Evolutionary conservation across 768 basidiomycete species (phyloP).

Genomic region (Pleurotus giganteus): DNA sequence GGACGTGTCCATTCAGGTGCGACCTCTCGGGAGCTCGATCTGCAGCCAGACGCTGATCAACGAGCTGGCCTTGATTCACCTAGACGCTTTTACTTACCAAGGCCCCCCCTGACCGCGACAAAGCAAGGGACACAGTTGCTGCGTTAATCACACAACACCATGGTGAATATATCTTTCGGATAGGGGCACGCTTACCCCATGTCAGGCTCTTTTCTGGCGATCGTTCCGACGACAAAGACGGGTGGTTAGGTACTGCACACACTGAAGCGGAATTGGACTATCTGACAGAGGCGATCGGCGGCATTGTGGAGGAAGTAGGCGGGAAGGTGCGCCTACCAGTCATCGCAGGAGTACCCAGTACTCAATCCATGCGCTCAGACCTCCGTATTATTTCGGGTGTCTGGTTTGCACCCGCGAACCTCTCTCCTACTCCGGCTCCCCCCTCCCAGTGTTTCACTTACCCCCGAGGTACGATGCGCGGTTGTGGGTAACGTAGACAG

Average conservation of each 20-base stretch:
- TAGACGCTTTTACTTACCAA: slow-evolving; percentile 48
- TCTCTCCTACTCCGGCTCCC: slow-evolving; percentile 71
- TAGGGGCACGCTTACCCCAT: slow-evolving; percentile 67
- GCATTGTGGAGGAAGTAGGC: slow-evolving; percentile 71
- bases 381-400: not conserved
- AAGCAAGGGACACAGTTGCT: slow-evolving; percentile 64
- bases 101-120: slow-evolving; percentile 40
- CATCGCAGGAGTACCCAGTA: not conserved
- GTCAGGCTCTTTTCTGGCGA: slow-evolving; percentile 55
- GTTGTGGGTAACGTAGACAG: slow-evolving; percentile 95
- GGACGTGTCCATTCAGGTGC: slow-evolving; percentile 56
- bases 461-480: slow-evolving; percentile 93
- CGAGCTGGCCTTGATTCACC: slow-evolving; percentile 9
- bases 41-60: not conserved
- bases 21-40: slow-evolving; percentile 8
- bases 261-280: slow-evolving; percentile 51
- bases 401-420: slow-evolving; percentile 47
- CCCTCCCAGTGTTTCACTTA: slow-evolving; percentile 69
- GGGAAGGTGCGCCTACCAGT: slow-evolving; percentile 55
- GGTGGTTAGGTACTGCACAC: slow-evolving; percentile 53
- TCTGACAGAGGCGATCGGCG: slow-evolving; percentile 42
- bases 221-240: slow-evolving; percentile 40
- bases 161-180: slow-evolving; percentile 74
- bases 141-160: slow-evolving; percentile 61
- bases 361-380: not conserved